Base-by-base conservation (phyloP, 1,284 basidiomycete species). In the Naganishia sp. region DNA sequence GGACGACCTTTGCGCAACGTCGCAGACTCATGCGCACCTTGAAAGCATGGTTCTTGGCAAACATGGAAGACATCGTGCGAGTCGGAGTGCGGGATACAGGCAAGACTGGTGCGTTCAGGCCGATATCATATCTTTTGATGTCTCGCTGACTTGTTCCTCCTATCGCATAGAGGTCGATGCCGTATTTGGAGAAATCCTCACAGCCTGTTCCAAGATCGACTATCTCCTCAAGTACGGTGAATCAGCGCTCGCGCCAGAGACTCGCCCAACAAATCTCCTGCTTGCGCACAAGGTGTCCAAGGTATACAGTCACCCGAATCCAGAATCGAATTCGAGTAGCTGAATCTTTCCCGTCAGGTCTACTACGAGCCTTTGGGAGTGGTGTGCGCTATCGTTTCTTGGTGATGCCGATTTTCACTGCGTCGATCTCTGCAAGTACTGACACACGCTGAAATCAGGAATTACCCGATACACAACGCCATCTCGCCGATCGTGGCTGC, bases 41-140 rank as follows among this genome's bases (percentile, higher is more conserved):
- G 71, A 84, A 92, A 72, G 88, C 89, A 69, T 99, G 95, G 94
- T 83, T 95, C 15, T 86, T 95, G 32, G 86, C 88, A 21, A 92
- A 95, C 72, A 87, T 93, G 80, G 89, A 94, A 67, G 81, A 81
- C 23, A 92, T 94, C 72, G 91, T 91, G 7, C 84, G 87, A 53
- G 90, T 96, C n/a, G 92, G 92, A 42, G 92, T 90, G 74, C 84
- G 94, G 43, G 95, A 99, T 78, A 94, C 93, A 0, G 95, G 95
- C 66, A 99, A 98, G 83, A 98, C 95, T 41, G 83, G 93, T 93
- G 73, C 76, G 89, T 85, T 10, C 6, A 6, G 25, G 18, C 21
- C 25, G 18, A 9, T 3, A 6, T 28, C 25, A 42, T 6, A 3
- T 11, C 23, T 17, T n/a, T 15, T 2, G 17, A 15, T 6, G 11